phyloP scores from a whole-genome alignment of 331 rosid species.

The Rhamnella rubrinervis region DNA sequence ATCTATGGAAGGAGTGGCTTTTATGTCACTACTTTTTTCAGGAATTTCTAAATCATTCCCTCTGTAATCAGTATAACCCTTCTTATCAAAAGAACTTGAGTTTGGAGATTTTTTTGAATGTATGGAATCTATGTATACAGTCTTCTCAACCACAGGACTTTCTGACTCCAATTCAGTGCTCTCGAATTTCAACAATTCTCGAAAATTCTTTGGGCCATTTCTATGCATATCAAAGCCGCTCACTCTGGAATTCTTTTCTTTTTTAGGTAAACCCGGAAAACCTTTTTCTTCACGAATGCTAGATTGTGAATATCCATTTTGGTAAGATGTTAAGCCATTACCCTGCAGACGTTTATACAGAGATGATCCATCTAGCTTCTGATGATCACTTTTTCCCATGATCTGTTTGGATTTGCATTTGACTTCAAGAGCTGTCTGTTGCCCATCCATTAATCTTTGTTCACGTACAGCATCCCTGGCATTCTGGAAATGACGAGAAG shows the following conservation, averaged over 20 bases:
- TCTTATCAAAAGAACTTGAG: slow-evolving; percentile 43
- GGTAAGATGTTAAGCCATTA: slow-evolving; percentile 20
- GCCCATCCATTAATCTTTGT: slow-evolving; percentile 22
- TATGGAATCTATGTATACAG: slow-evolving; percentile 66
- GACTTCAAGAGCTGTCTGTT: background rate
- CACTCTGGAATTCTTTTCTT: slow-evolving; percentile 25
- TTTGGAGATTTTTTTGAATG: slow-evolving; percentile 34
- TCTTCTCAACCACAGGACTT: slow-evolving; percentile 69
- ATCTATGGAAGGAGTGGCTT: slow-evolving; percentile 26
- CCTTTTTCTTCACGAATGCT: slow-evolving; percentile 27
- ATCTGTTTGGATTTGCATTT: slow-evolving; percentile 21
- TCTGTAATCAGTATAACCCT: slow-evolving; percentile 23
- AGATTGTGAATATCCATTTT: slow-evolving; percentile 28
- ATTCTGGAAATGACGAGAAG: slow-evolving; percentile 36
- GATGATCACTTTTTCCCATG: slow-evolving; percentile 15
- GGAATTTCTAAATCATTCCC: slow-evolving; percentile 26
- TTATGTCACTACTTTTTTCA: slow-evolving; percentile 29
- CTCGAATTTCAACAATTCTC: slow-evolving; percentile 32
- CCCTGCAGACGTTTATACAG: slow-evolving; percentile 15
- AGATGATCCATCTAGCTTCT: slow-evolving; percentile 18
- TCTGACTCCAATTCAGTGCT: slow-evolving; percentile 32
- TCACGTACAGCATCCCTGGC: slow-evolving; percentile 32
- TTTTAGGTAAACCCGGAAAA: slow-evolving; percentile 34
- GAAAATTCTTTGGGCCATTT: slow-evolving; percentile 35
- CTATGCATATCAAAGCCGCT: slow-evolving; percentile 32